Conservation (phyloP, 495 filamentous ascomycete genomes). For the Penicillium nucicola region DNA sequence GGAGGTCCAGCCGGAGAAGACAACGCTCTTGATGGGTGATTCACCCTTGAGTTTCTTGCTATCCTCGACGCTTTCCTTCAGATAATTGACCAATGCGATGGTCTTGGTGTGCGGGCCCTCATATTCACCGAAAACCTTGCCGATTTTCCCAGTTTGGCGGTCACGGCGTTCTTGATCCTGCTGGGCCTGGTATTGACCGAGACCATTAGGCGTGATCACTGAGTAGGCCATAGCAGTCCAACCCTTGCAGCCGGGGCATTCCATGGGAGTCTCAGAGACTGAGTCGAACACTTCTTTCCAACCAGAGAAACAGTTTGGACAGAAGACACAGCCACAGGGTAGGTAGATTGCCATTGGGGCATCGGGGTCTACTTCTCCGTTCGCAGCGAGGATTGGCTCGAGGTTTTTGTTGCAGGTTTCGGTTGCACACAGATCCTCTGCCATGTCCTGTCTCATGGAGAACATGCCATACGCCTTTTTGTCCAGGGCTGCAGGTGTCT, state of each 20-base stretch:
- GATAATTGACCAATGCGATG: conserved; percentile 65
- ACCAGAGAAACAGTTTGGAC: conserved; percentile 62
- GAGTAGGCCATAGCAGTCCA: conserved; percentile 58
- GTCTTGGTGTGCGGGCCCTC: conserved; percentile 89
- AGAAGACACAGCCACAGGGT: conserved; percentile 80
- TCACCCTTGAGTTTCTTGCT: conserved; percentile 56
- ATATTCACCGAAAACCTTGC: conserved; percentile 66
- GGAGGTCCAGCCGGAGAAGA: conserved; percentile 92
- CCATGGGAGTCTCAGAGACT: conserved; percentile 20
- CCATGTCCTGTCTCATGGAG: conserved; percentile 58
- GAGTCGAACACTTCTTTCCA: conserved; percentile 28
- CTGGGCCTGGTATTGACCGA: conserved; percentile 52
- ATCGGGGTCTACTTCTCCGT: conserved; percentile 52
- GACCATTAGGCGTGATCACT: conserved; percentile 61
- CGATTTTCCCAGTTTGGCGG: conserved; percentile 45
- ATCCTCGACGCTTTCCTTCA: conserved; percentile 57
- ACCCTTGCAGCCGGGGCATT: conserved; percentile 65
- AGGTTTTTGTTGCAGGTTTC: conserved; percentile 60
- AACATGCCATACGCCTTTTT: conserved; percentile 80
- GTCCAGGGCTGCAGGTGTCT: conserved; percentile 51
- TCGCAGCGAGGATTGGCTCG: conserved; percentile 33
- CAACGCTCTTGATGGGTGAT: conserved; percentile 78
- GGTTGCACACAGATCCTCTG: too few relatives aligned
- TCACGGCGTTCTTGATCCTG: conserved; percentile 27
- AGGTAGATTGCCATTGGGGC: conserved; percentile 73